Conservation (phyloP, 805 yeast species). For the Sugiyamaella floridensis region DNA sequence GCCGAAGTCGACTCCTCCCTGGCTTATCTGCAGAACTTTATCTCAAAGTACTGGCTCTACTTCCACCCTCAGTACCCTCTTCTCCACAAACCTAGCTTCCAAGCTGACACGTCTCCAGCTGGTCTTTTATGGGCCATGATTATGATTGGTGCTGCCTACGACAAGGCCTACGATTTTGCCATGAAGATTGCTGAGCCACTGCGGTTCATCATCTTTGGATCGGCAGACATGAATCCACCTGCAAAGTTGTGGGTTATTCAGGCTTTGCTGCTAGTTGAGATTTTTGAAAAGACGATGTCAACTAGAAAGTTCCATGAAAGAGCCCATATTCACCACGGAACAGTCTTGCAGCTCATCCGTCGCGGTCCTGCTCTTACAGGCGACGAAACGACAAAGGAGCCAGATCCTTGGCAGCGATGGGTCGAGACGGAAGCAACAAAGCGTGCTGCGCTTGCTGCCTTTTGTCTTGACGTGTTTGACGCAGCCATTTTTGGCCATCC, state of each 20-base stretch:
- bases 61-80: slow-evolving; percentile 56
- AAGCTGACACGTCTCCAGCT: slow-evolving; percentile 41
- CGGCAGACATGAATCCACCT: slow-evolving; percentile 70
- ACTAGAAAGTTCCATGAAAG: slow-evolving; percentile 69
- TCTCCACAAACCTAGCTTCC: slow-evolving; percentile 53
- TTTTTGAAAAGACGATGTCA: slow-evolving; percentile 69
- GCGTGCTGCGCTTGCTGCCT: slow-evolving; percentile 73
- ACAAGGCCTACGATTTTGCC: slow-evolving; percentile 34
- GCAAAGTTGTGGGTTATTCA: slow-evolving; percentile 72
- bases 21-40: slow-evolving; percentile 25
- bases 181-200: slow-evolving; percentile 48
- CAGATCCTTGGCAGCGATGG: slow-evolving; percentile 55
- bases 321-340: slow-evolving; percentile 80
- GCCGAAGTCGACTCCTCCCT: slow-evolving; percentile 33
- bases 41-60: slow-evolving; percentile 44
- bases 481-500: slow-evolving; percentile 74
- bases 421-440: slow-evolving; percentile 73
- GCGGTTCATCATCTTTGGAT: slow-evolving; percentile 62
- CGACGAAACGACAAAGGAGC: slow-evolving; percentile 13
- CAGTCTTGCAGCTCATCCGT: slow-evolving; percentile 69
- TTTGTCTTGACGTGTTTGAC: slow-evolving; percentile 72
- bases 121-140: slow-evolving; percentile 50
- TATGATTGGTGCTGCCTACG: slow-evolving; percentile 47
- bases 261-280: slow-evolving; percentile 63
- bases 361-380: slow-evolving; percentile 58